These are phyloP conservation scores for Inga oerstediana DNA, from an alignment of 306 rosid species.

Conservation along the genomic window DNA sequence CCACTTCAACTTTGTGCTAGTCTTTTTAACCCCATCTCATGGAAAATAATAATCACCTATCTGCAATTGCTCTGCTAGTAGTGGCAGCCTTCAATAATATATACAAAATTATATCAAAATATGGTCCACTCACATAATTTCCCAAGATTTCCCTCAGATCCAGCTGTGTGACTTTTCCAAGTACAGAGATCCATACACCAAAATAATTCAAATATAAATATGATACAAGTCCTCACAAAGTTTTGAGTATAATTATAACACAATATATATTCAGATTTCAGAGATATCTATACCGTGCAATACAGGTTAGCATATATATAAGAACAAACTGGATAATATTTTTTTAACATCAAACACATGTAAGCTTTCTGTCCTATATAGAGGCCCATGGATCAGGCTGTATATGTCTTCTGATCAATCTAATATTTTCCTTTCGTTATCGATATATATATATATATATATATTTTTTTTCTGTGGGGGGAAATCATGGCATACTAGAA, in stretches of 20 bases:
- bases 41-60: constrained; percentile 17
- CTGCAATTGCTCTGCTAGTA: constrained; percentile 23
- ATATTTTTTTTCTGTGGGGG: neutral
- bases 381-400: neutral
- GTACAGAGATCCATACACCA: neutral
- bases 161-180: constrained; percentile 12
- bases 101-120: neutral
- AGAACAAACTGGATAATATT: neutral
- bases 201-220: neutral
- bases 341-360: neutral
- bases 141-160: constrained; percentile 38
- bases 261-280: neutral
- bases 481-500: constrained; percentile 10
- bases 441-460: neutral
- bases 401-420: neutral
- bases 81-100: constrained; percentile 21
- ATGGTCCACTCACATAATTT: constrained; percentile 34
- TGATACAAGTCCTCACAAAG: neutral
- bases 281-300: no score
- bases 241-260: neutral
- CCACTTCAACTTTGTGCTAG: constrained; percentile 28
- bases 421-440: neutral
- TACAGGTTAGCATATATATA: neutral
- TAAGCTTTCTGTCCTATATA: neutral
- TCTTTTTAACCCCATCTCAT: constrained; percentile 4